phyloP scores from a whole-genome alignment of 2,329 filamentous ascomycete genomes.

The Sodiomyces alkalinus region DNA sequence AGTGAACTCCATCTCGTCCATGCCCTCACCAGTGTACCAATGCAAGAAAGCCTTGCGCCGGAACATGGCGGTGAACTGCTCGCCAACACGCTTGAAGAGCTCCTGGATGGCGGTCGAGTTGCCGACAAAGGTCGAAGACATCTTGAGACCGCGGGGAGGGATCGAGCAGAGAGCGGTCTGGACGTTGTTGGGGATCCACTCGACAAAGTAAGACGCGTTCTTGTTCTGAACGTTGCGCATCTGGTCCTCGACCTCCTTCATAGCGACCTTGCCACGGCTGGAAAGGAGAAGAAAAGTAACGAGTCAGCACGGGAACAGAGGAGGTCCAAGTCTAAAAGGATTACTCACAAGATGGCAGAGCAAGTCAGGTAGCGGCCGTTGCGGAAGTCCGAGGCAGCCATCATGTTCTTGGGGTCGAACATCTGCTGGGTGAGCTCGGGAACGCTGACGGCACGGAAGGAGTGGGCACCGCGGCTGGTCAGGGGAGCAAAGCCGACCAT shows the following conservation, averaged over 20 bases:
- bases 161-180: slow-evolving; percentile 99
- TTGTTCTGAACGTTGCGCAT: slow-evolving; percentile 99
- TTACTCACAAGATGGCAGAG: slow-evolving; percentile 84
- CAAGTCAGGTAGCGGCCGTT: slow-evolving; percentile 99
- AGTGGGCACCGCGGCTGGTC: slow-evolving; percentile 71
- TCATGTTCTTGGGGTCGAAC: slow-evolving; percentile 99
- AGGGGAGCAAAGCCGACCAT: slow-evolving; percentile 99
- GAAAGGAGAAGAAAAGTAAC: no score
- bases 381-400: slow-evolving; percentile 99
- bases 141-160: slow-evolving; percentile 92
- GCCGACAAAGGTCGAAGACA: slow-evolving; percentile 97
- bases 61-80: slow-evolving; percentile 99
- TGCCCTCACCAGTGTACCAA: slow-evolving; percentile 99
- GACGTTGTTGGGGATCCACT: slow-evolving; percentile 99
- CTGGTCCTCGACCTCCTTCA: slow-evolving; percentile 99
- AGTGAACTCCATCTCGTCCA: slow-evolving; percentile 99
- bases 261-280: slow-evolving; percentile 95
- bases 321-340: not conserved
- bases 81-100: slow-evolving; percentile 99
- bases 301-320: not conserved
- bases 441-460: slow-evolving; percentile 94
- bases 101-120: slow-evolving; percentile 99
- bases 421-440: slow-evolving; percentile 99
- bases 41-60: slow-evolving; percentile 99
- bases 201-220: slow-evolving; percentile 98